Percentiles rank a stretch among this genome's conserved stretches.
These are phyloP conservation scores for Trametes gibbosa DNA, from an alignment of 768 basidiomycete species.

Conservation along the genomic window DNA sequence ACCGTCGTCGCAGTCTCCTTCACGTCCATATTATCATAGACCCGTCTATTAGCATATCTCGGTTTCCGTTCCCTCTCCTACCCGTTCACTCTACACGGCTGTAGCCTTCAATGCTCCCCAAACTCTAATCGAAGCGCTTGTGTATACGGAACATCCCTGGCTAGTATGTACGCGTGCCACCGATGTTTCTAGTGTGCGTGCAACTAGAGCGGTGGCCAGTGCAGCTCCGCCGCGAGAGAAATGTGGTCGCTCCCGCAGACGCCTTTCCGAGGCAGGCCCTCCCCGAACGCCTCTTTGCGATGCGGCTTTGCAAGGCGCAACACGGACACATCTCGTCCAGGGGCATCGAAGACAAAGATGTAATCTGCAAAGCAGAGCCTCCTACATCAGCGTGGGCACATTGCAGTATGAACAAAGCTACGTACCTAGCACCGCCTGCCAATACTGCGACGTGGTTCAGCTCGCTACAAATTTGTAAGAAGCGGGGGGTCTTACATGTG, in stretches of 20 bases:
- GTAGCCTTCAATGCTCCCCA: conserved; percentile 15
- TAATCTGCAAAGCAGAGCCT: conserved; percentile 59
- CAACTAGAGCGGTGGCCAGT: conserved; percentile 17
- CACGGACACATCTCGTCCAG: conserved; percentile 34
- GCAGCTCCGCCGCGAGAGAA: conserved; percentile 68
- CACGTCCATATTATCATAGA: conserved; percentile 6
- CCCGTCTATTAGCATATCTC: conserved; percentile 18
- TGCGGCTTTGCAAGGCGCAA: conserved; percentile 63
- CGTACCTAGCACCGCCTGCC: conserved; percentile 78
- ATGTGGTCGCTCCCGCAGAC: conserved; percentile 88
- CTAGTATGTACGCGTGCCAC: background rate
- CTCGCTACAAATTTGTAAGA: background rate
- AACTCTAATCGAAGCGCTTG: conserved; percentile 7
- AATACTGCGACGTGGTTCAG: conserved; percentile 47
- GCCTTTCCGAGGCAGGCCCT: conserved; percentile 76
- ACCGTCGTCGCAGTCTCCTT: conserved; percentile 6
- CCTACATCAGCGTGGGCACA: background rate
- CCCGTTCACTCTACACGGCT: conserved; percentile 5
- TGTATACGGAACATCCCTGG: background rate
- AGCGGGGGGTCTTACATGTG: conserved; percentile 33
- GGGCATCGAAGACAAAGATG: conserved; percentile 70
- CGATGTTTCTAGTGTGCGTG: too few species aligned
- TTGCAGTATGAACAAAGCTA: background rate
- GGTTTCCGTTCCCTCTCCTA: background rate
- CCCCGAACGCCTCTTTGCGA: conserved; percentile 51